Evolutionary conservation across 345 rosid genomes (phyloP).

Genomic region (Psidium guajava): DNA sequence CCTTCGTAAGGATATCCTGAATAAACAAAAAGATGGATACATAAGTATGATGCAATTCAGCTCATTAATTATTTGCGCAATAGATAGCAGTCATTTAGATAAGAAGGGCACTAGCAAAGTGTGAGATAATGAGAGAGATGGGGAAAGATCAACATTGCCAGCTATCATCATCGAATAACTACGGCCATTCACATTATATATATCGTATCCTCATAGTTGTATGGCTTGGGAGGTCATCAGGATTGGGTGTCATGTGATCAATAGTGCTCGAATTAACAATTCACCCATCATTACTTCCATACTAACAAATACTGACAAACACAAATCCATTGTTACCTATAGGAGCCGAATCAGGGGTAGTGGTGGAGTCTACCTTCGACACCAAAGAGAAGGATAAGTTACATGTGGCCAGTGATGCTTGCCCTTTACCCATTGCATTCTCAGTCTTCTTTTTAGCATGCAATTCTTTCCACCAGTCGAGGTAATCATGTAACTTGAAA

Average conservation of each 20-base stretch:
- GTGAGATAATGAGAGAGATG: background rate
- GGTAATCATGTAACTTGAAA: background rate
- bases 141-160: background rate
- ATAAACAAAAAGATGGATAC: background rate
- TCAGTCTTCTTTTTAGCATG: background rate
- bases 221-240: background rate
- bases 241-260: constrained; percentile 2
- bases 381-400: too few species aligned
- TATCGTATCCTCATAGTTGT: background rate
- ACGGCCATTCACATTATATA: background rate
- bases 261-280: background rate
- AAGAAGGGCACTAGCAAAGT: background rate
- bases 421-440: background rate
- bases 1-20: background rate
- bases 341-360: too few species aligned
- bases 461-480: background rate
- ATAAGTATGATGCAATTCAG: background rate
- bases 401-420: too few species aligned
- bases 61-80: background rate
- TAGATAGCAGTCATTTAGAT: background rate
- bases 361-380: too few species aligned
- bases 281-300: background rate
- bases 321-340: too few species aligned
- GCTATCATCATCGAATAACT: background rate
- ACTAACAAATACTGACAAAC: too few species aligned